Evolutionary conservation across 768 basidiomycete genomes (phyloP).

Genomic region (Boletus edulis): DNA sequence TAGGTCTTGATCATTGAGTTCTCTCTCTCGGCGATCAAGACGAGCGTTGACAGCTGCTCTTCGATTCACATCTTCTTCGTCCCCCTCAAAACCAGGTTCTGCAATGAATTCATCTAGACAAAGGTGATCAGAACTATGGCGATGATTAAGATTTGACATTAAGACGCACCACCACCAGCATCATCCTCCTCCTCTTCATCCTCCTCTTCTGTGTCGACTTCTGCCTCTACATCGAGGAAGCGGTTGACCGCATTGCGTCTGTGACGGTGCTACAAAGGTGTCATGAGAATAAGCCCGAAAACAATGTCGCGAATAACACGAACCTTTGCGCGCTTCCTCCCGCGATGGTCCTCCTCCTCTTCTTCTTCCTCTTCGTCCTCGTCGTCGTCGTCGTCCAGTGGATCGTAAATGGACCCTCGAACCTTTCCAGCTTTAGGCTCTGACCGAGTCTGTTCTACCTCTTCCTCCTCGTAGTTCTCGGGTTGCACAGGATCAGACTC

Average conservation of each 20-base stretch:
- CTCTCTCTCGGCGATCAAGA: constrained; percentile 67
- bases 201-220: constrained; percentile 96
- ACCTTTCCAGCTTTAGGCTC: constrained; percentile 23
- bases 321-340: constrained; percentile 64
- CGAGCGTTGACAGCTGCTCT: constrained; percentile 63
- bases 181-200: constrained; percentile 90
- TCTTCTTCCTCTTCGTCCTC: constrained; percentile 61
- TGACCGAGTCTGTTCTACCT: constrained; percentile 25
- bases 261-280: constrained; percentile 52
- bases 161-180: constrained; percentile 48
- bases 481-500: constrained; percentile 27
- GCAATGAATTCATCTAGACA: constrained; percentile 69
- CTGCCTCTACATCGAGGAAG: constrained; percentile 95
- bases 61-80: constrained; percentile 53
- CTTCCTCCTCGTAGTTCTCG: constrained; percentile 42
- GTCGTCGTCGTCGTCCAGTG: constrained; percentile 42
- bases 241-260: constrained; percentile 64
- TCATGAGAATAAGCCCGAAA: constrained; percentile 6
- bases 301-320: constrained; percentile 10
- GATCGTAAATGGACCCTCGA: constrained; percentile 34
- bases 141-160: background rate
- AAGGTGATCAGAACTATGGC: constrained; percentile 10
- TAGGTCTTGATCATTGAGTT: constrained; percentile 74
- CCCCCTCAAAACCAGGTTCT: constrained; percentile 56
- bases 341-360: constrained; percentile 43